phyloP scores from a whole-genome alignment of 805 yeast genomes.

The Candida sphagnicola region DNA sequence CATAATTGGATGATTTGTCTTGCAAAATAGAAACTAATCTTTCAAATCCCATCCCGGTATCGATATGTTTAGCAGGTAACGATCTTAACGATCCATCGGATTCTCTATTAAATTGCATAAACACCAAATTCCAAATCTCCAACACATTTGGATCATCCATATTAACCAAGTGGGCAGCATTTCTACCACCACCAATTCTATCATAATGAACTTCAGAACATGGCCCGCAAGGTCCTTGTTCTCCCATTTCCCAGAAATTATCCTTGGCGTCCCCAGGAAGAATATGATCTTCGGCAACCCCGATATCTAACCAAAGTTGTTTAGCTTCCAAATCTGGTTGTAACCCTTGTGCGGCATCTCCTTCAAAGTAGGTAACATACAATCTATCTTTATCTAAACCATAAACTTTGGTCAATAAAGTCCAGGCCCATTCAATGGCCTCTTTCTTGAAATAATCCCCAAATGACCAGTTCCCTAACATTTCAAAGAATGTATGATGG shows the following conservation, averaged over 20 bases:
- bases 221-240: slow-evolving; percentile 99
- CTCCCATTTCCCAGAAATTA: slow-evolving; percentile 99
- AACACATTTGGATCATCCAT: slow-evolving; percentile 97
- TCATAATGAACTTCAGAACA: slow-evolving; percentile 98
- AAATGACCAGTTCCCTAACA: slow-evolving; percentile 99
- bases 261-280: slow-evolving; percentile 88
- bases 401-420: slow-evolving; percentile 78
- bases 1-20: slow-evolving; percentile 88
- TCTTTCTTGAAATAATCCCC: slow-evolving; percentile 98
- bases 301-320: slow-evolving; percentile 78
- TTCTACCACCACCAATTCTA: slow-evolving; percentile 98
- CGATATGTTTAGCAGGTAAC: slow-evolving; percentile 92
- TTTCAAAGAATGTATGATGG: slow-evolving; percentile 98
- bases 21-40: slow-evolving; percentile 93
- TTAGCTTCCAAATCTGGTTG: slow-evolving; percentile 94
- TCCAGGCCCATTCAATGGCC: slow-evolving; percentile 89
- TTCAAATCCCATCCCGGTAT: slow-evolving; percentile 99
- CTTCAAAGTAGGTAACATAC: slow-evolving; percentile 95
- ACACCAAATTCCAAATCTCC: slow-evolving; percentile 97
- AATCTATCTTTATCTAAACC: slow-evolving; percentile 75
- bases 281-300: slow-evolving; percentile 89
- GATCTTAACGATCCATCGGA: slow-evolving; percentile 73
- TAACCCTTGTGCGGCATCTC: slow-evolving; percentile 77
- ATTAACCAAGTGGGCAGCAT: slow-evolving; percentile 86
- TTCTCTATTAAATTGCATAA: slow-evolving; percentile 96